phyloP scores from a whole-genome alignment of 78 protist species.

The Speleostelium caveatum region DNA sequence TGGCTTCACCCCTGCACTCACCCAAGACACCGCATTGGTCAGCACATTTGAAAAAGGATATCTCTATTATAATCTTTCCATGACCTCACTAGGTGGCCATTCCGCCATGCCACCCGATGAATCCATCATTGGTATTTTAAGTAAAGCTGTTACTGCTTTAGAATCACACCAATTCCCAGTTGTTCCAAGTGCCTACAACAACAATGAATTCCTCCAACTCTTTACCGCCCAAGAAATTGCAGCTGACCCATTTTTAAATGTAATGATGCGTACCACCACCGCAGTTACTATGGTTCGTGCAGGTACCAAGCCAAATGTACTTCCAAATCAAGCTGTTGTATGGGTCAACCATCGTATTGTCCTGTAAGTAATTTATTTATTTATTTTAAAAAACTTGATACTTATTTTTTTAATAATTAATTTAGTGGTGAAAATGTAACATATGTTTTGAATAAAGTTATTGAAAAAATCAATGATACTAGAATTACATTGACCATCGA shows the following conservation, averaged over 20 bases:
- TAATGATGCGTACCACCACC: conserved; percentile 25
- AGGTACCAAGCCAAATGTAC: conserved; percentile 42
- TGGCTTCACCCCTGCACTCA: conserved; percentile 10
- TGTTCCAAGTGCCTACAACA: not conserved
- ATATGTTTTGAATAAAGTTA: not conserved
- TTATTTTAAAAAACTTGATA: too few species aligned
- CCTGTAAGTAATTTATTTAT: too few species aligned
- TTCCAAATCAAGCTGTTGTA: conserved; percentile 6
- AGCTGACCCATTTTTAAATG: not conserved
- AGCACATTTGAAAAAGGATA: too few species aligned
- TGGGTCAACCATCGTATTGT: conserved; percentile 69
- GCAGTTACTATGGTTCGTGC: conserved; percentile 27
- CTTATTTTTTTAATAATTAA: too few species aligned
- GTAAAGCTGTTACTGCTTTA: not conserved
- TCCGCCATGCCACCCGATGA: conserved; percentile 47
- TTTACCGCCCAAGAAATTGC: not conserved
- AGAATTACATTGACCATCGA: conserved; percentile 32
- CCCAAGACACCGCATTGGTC: not conserved
- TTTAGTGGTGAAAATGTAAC: conserved; percentile 15
- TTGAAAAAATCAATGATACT: conserved; percentile 27
- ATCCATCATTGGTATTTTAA: conserved; percentile 44
- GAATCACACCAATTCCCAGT: conserved; percentile 26
- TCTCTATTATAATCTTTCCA: too few species aligned
- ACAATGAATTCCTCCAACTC: too few species aligned
- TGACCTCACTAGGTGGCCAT: too few species aligned